Evolutionary conservation across 2,329 filamentous ascomycete genomes (phyloP), one percentile per base, ranked within the genome.

Genomic region (Phaeosphaeria sp.): DNA sequence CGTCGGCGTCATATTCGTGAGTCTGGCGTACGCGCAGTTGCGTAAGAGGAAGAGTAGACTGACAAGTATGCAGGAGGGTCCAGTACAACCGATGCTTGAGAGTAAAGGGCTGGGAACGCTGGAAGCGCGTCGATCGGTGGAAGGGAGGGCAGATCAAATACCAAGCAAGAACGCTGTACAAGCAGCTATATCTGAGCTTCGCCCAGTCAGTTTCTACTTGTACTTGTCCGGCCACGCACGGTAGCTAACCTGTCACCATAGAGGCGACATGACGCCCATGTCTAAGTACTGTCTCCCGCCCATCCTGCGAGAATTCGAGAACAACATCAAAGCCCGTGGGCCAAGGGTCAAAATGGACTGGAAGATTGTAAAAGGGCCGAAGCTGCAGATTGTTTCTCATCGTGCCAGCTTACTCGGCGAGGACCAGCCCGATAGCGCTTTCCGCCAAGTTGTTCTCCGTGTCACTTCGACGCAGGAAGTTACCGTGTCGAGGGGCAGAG

Each of bases 141-240:
- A 58, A 65, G 30, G 55, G 61, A 36, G 41, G 22, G 18, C 30
- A 58, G 23, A 46, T 66, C 36, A 63, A 62, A 42, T 27, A 41
- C 15, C 36, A 82, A 0, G 89, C 87, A 30, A 82, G 85, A 66
- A 81, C 79, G 20, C 78, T 90, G 68, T 88, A 91, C 74, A 77
- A 79, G 52, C 77, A 84, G 63, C 85, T 91, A 81, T 86, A 87
- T 30, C n/a, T 47, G 6, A 13, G 30, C 30, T 36, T 36, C n/a
- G 42, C 15, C 42, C 2, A 20, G 42, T 44, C 20, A 22, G 42
- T 21, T 4, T 15, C 17, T 7, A 22, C 13, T 36, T 15, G 1
- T 13, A 7, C 42, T 10, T 44, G n/a, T 44, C 11, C 42, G 2
- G 18, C 6, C 42, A 21, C 21, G 9, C 42, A 21, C 20, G 42